A percentile compares a stretch with the other conserved stretches of the same genome.
Evolutionary conservation across 176 grass and related monocot species (phyloP).

Genomic region (Eleusine coracana): DNA sequence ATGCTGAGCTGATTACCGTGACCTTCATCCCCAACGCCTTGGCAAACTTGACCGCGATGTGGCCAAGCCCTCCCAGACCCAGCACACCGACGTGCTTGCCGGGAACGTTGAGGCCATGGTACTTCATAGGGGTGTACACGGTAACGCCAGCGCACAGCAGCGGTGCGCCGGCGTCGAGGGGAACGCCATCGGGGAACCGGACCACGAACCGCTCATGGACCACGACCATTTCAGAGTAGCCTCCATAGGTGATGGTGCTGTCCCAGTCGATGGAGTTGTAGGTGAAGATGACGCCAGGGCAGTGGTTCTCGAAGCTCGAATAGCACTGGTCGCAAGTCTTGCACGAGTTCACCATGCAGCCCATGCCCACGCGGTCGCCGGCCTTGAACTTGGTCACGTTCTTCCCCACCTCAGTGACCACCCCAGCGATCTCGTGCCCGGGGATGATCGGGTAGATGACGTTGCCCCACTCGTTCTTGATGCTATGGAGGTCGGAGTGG

Average conservation of each 20-base stretch:
- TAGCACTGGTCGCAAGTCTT: slow-evolving; percentile 50
- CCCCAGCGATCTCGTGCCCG: slow-evolving; percentile 81
- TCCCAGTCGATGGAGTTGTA: slow-evolving; percentile 62
- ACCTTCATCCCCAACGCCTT: slow-evolving; percentile 79
- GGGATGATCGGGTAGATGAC: slow-evolving; percentile 61
- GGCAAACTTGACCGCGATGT: slow-evolving; percentile 74
- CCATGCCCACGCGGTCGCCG: slow-evolving; percentile 70
- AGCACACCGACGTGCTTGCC: slow-evolving; percentile 64
- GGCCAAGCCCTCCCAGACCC: slow-evolving; percentile 65
- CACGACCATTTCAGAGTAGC: slow-evolving; percentile 57
- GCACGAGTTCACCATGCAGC: slow-evolving; percentile 73
- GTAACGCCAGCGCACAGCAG: slow-evolving; percentile 76
- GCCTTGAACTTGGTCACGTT: slow-evolving; percentile 54
- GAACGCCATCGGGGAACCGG: slow-evolving; percentile 56
- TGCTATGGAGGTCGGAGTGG: slow-evolving; percentile 73
- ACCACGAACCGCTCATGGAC: slow-evolving; percentile 68
- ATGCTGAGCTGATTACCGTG: slow-evolving; percentile 69
- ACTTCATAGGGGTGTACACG: slow-evolving; percentile 75
- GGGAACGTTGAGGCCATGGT: slow-evolving; percentile 37
- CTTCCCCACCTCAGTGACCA: slow-evolving; percentile 60
- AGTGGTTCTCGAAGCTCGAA: slow-evolving; percentile 62
- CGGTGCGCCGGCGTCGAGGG: slow-evolving; percentile 63
- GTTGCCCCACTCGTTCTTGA: slow-evolving; percentile 79
- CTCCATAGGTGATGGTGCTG: slow-evolving; percentile 60
- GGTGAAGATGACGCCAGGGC: slow-evolving; percentile 32